Evolutionary conservation across 176 grass and related monocot genomes (phyloP).

Genomic region (Olyra latifolia): DNA sequence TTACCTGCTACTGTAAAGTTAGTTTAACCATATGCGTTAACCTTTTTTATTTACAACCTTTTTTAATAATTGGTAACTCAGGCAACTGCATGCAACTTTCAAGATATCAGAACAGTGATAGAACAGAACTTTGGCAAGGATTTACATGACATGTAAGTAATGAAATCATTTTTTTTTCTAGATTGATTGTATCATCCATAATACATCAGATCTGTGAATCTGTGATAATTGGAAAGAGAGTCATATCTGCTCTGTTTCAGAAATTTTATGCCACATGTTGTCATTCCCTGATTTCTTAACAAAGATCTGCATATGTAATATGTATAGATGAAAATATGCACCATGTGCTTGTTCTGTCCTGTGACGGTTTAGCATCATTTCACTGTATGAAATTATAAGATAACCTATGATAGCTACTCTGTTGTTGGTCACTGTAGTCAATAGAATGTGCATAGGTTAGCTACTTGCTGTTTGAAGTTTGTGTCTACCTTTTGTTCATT

Average conservation of each 20-base stretch:
- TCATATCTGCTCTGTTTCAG: not conserved
- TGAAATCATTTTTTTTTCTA: not conserved
- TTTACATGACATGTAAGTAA: slow-evolving; percentile 77
- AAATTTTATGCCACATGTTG: not conserved
- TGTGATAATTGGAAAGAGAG: slow-evolving; percentile 7
- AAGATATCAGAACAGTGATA: slow-evolving; percentile 76
- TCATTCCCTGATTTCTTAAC: not conserved
- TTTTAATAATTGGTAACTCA: slow-evolving; percentile 42
- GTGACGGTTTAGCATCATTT: not conserved
- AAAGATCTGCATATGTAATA: not conserved
- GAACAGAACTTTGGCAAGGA: slow-evolving; percentile 63
- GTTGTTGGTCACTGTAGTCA: not conserved
- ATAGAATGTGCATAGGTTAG: not conserved
- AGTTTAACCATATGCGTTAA: slow-evolving; percentile 2
- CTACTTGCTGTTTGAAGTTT: not conserved
- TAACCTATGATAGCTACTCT: not conserved
- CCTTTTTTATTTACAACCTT: slow-evolving; percentile 32
- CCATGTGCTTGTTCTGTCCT: not conserved
- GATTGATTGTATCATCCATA: not conserved
- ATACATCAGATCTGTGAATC: not conserved
- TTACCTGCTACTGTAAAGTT: not conserved
- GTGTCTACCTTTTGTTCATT: slow-evolving; percentile 11
- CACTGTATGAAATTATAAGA: not conserved
- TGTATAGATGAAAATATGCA: slow-evolving; percentile 2
- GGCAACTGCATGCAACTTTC: slow-evolving; percentile 75